Percentiles rank a stretch among this genome's conserved stretches.
phyloP scores from a whole-genome alignment of 2,329 filamentous ascomycete genomes.

The Cladophialophora immunda region DNA sequence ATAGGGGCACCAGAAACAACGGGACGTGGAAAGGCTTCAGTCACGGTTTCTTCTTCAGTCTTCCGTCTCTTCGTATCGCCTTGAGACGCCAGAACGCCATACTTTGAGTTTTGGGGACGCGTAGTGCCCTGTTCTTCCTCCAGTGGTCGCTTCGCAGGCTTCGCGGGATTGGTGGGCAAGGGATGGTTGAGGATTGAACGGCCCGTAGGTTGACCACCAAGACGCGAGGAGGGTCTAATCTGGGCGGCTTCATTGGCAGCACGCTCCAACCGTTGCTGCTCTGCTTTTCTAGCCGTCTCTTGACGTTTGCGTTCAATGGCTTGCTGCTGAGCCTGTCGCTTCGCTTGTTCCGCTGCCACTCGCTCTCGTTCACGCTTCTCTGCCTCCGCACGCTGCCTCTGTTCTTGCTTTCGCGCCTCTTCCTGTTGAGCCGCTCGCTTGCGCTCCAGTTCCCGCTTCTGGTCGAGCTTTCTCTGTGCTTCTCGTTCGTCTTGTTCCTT shows the following conservation, averaged over 20 bases:
- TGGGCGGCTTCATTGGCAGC: conserved; percentile 45
- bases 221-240: conserved; percentile 59
- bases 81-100: conserved; percentile 66
- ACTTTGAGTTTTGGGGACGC: conserved; percentile 50
- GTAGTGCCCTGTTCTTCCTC: conserved; percentile 68
- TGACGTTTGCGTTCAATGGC: conserved; percentile 61
- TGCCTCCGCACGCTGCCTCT: conserved; percentile 68
- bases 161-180: conserved; percentile 70
- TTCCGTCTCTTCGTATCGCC: conserved; percentile 80
- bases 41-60: conserved; percentile 75
- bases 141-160: conserved; percentile 73
- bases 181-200: conserved; percentile 68
- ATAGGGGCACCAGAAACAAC: conserved; percentile 82
- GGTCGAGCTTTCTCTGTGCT: conserved; percentile 78
- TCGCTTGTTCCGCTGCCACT: conserved; percentile 65
- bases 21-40: conserved; percentile 67
- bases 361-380: conserved; percentile 57
- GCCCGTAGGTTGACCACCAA: conserved; percentile 59
- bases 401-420: conserved; percentile 69
- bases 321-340: conserved; percentile 69
- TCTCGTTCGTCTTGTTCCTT: conserved; percentile 84
- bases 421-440: conserved; percentile 72
- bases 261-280: conserved; percentile 50
- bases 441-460: conserved; percentile 81
- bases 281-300: conserved; percentile 56